phyloP scores from a whole-genome alignment of 352 stramenopile species.

The Phytopythium cucurbitacearum region DNA sequence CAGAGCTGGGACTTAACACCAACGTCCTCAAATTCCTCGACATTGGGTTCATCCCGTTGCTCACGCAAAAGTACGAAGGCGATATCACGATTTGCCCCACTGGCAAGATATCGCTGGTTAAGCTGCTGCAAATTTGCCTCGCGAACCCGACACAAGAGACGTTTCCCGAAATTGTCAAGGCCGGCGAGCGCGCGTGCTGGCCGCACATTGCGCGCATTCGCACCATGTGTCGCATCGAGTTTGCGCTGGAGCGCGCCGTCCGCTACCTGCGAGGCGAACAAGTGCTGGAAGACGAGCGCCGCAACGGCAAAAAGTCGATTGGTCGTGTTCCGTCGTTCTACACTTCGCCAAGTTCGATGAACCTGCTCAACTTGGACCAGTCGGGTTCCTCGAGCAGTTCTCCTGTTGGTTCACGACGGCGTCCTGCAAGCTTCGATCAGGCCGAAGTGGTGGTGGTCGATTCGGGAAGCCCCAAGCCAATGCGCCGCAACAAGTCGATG shows the following conservation, averaged over 20 bases:
- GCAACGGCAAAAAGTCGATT: slow-evolving; percentile 63
- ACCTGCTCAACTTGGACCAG: slow-evolving; percentile 70
- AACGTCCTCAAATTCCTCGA: slow-evolving; percentile 81
- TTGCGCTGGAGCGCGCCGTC: slow-evolving; percentile 91
- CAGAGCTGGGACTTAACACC: slow-evolving; percentile 82
- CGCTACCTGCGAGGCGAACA: slow-evolving; percentile 78
- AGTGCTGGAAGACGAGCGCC: slow-evolving; percentile 73
- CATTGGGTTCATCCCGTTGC: slow-evolving; percentile 72
- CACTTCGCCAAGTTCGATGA: slow-evolving; percentile 84
- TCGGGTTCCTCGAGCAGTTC: slow-evolving; percentile 8
- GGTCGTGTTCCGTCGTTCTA: slow-evolving; percentile 85
- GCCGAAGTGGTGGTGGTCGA: slow-evolving; percentile 15
- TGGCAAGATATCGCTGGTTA: slow-evolving; percentile 83
- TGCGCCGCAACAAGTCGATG: slow-evolving; percentile 71
- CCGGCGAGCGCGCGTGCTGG: slow-evolving; percentile 91
- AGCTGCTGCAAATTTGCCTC: slow-evolving; percentile 75
- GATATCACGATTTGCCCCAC: slow-evolving; percentile 97
- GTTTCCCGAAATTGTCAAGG: slow-evolving; percentile 70
- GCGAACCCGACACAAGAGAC: slow-evolving; percentile 69
- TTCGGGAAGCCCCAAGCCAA: slow-evolving; percentile 14
- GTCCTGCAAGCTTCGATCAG: slow-evolving; percentile 20
- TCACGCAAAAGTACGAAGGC: slow-evolving; percentile 96
- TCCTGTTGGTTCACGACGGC: slow-evolving; percentile 12
- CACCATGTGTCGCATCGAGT: slow-evolving; percentile 95
- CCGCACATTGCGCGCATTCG: slow-evolving; percentile 94